These are phyloP conservation scores for Blastobotrys robertii DNA, from an alignment of 805 yeast genomes.

Conservation along the genomic window DNA sequence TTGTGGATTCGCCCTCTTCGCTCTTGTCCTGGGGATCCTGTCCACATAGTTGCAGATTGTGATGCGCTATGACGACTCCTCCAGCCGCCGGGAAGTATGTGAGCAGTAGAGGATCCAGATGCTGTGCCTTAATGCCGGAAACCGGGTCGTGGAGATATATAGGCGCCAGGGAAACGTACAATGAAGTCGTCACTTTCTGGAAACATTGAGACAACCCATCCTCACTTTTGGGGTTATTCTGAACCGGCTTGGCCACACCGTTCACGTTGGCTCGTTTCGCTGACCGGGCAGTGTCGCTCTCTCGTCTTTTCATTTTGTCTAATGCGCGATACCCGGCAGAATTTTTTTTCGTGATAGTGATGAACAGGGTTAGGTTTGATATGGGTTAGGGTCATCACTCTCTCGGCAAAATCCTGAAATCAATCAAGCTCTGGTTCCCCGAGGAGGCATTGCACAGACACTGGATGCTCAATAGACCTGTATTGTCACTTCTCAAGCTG, in stretches of 20 bases:
- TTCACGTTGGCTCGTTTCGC: background rate
- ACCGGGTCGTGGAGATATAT: constrained; percentile 56
- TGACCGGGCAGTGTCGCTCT: background rate
- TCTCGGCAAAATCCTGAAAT: constrained; percentile 20
- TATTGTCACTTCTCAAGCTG: constrained; percentile 43
- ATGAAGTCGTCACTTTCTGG: constrained; percentile 44
- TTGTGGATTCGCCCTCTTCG: constrained; percentile 33
- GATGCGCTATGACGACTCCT: constrained; percentile 81
- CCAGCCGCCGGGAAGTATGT: constrained; percentile 58
- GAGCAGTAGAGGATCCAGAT: constrained; percentile 84
- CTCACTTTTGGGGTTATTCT: constrained; percentile 18
- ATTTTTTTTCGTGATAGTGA: background rate
- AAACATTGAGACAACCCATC: constrained; percentile 50
- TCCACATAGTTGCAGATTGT: constrained; percentile 45
- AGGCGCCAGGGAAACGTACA: constrained; percentile 88
- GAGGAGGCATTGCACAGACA: constrained; percentile 28
- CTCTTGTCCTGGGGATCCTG: constrained; percentile 27
- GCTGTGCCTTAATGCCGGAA: constrained; percentile 77
- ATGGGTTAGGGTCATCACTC: constrained; percentile 3
- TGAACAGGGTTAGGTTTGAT: too few species aligned
- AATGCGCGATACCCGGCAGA: background rate
- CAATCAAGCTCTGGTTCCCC: constrained; percentile 20
- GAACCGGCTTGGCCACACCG: background rate
- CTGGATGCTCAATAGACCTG: constrained; percentile 40
- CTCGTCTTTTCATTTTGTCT: background rate